Base-by-base conservation (phyloP, 2,329 filamentous ascomycete species). In the Aspergillus phoenicis region DNA sequence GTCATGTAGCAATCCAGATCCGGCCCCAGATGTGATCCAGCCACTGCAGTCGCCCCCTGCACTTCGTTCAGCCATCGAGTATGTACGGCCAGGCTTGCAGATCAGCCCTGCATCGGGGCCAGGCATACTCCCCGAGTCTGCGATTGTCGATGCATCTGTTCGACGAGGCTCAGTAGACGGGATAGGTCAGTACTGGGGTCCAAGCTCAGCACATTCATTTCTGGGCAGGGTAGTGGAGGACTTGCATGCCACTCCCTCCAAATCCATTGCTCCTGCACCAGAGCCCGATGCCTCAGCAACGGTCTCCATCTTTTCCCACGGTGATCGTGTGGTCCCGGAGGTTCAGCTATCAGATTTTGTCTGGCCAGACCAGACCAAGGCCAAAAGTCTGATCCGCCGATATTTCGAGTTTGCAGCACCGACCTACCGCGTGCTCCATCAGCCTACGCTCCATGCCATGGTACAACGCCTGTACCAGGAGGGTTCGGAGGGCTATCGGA, bases 341-440 rank as follows among this genome's bases (percentile, higher is more conserved):
- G 52, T 65, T 5, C 54, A 24, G 2, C n/a, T 59, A 13, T 43
- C 56, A 3, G 57, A 66, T 17, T 63, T 70, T 8, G 22, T 58
- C 45, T 70, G 67, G 68, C 68, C 67, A 0, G 52, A 55, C n/a
- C 30, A 51, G 8, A 43, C 39, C 8, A 59, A 48, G 0, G 66
- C 64, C 5, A 60, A 63, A 17, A 45, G 51, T 11, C 39, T 70
- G 30, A 48, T 66, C 11, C 63, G 58, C 49, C 65, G 67, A 17
- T 70, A 70, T 52, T 70, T 70, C 48, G 66, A 70, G 6, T 70
- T 70, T 22, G 66, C 67, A 11, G 62, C 67, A 3, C 68, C 65
- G 6, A 70, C 67, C 1, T 68, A 70, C 45, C 57, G 68, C 7
- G 61, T 65, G 22, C 53, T 70, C 8, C 67, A 70, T 45, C 68